Conservation (phyloP, 495 filamentous ascomycete species). For the Penicillium angulare region DNA sequence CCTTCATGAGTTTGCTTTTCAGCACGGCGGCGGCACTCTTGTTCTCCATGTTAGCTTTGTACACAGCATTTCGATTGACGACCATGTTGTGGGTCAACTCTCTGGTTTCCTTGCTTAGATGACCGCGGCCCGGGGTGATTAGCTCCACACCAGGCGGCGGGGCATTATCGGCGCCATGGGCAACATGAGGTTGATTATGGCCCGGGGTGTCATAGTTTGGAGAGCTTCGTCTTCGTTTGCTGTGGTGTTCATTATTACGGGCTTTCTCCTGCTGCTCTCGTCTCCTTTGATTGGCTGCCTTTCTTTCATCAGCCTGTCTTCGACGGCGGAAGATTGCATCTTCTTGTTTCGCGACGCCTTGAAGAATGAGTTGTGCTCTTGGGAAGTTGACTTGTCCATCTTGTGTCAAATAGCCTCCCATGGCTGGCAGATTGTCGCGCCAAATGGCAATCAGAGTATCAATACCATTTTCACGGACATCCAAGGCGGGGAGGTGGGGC, state of each 20-base stretch:
- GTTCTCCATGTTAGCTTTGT: constrained; percentile 81
- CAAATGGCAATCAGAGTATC: constrained; percentile 94
- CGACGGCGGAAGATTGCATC: constrained; percentile 88
- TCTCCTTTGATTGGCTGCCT: constrained; percentile 72
- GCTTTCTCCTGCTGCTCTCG: constrained; percentile 67
- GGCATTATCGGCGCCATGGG: constrained; percentile 35
- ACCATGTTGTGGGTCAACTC: constrained; percentile 84
- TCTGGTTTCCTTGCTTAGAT: constrained; percentile 59
- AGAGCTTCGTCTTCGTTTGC: constrained; percentile 45
- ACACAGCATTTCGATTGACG: constrained; percentile 70
- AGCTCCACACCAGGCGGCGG: constrained; percentile 48
- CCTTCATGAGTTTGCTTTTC: constrained; percentile 73
- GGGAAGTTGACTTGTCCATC: constrained; percentile 89
- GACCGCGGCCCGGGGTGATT: constrained; percentile 57
- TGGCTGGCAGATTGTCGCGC: constrained; percentile 84
- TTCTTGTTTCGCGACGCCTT: constrained; percentile 90
- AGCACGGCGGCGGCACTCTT: constrained; percentile 90
- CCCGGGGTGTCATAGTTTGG: constrained; percentile 40
- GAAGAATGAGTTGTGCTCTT: constrained; percentile 82
- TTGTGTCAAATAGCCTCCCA: constrained; percentile 94
- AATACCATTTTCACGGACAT: constrained; percentile 96
- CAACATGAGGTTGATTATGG: constrained; percentile 26
- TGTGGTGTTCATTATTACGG: constrained; percentile 46
- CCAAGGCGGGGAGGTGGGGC: constrained; percentile 91
- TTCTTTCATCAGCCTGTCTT: constrained; percentile 76